Percentiles rank a stretch among this genome's conserved stretches.
These are phyloP conservation scores for Colletotrichum horii DNA, from an alignment of 2,329 filamentous ascomycete species.

Conservation along the genomic window DNA sequence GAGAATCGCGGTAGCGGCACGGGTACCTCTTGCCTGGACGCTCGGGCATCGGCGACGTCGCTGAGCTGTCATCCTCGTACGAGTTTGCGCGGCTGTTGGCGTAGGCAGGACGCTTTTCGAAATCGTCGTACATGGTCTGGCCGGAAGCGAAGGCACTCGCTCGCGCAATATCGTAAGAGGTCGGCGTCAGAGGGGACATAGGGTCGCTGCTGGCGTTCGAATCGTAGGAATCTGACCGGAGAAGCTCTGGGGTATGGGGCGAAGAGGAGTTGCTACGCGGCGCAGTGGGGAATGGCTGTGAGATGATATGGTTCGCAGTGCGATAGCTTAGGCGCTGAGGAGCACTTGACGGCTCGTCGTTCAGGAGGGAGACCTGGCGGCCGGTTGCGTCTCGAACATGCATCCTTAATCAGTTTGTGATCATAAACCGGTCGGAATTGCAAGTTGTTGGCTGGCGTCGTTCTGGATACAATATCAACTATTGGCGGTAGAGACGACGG, in stretches of 20 bases:
- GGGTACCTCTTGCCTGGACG: constrained; percentile 71
- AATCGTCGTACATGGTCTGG: constrained; percentile 27
- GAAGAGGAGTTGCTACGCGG: constrained; percentile 49
- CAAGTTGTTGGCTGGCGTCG: neutral
- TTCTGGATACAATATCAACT: neutral
- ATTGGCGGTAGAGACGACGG: neutral
- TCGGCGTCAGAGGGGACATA: constrained; percentile 61
- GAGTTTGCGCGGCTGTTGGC: constrained; percentile 51
- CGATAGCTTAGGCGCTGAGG: constrained; percentile 34
- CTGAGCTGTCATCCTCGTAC: constrained; percentile 55
- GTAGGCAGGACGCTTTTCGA: constrained; percentile 46
- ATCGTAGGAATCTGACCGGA: constrained; percentile 66
- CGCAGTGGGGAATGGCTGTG: constrained; percentile 37
- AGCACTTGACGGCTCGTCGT: constrained; percentile 48
- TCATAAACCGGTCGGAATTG: neutral
- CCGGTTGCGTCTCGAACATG: constrained; percentile 61
- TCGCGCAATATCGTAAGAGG: constrained; percentile 47
- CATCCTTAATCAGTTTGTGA: constrained; percentile 41
- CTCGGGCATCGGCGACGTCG: constrained; percentile 47
- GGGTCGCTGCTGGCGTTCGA: constrained; percentile 61
- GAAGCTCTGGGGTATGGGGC: constrained; percentile 60
- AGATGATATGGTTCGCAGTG: constrained; percentile 35
- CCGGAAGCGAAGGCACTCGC: constrained; percentile 33
- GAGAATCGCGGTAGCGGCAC: constrained; percentile 74
- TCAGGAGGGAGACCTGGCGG: constrained; percentile 64